Percentiles rank a stretch among this genome's conserved stretches.
phyloP scores from a whole-genome alignment of 2,329 filamentous ascomycete genomes.

The Aureobasidium subglaciale region DNA sequence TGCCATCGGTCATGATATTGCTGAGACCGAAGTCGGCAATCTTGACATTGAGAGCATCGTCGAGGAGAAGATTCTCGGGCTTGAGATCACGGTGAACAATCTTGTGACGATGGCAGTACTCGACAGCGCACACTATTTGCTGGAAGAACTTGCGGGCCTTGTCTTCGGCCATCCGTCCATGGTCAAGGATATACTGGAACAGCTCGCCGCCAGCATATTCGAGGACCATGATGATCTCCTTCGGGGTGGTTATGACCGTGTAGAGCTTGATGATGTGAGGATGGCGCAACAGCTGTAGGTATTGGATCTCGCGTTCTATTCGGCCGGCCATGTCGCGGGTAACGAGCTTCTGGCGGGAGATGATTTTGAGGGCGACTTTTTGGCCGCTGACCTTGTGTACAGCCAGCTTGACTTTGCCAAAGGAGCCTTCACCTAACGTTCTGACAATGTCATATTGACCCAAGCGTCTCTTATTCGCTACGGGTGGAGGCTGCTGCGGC shows the following conservation, averaged over 20 bases:
- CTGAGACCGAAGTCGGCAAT: slow-evolving; percentile 98
- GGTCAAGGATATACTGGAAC: slow-evolving; percentile 95
- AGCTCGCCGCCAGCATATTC: slow-evolving; percentile 95
- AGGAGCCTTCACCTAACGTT: slow-evolving; percentile 92
- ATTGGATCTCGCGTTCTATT: slow-evolving; percentile 97
- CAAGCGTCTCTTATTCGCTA: slow-evolving; percentile 56
- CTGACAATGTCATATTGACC: slow-evolving; percentile 86
- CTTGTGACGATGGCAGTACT: slow-evolving; percentile 98
- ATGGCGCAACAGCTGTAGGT: slow-evolving; percentile 88
- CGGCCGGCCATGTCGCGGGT: slow-evolving; percentile 96
- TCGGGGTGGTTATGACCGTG: slow-evolving; percentile 90
- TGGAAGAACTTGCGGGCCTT: slow-evolving; percentile 98
- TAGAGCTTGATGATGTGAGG: slow-evolving; percentile 99
- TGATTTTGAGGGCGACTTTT: slow-evolving; percentile 96
- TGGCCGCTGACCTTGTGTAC: slow-evolving; percentile 87
- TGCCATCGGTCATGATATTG: slow-evolving; percentile 99
- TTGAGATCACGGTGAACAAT: slow-evolving; percentile 97
- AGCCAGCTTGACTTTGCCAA: slow-evolving; percentile 97
- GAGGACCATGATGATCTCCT: slow-evolving; percentile 97
- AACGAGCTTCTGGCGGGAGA: slow-evolving; percentile 89
- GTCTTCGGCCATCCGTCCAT: slow-evolving; percentile 83
- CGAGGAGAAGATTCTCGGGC: slow-evolving; percentile 90
- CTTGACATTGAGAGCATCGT: slow-evolving; percentile 95
- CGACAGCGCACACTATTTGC: slow-evolving; percentile 96
- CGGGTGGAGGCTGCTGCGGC: slow-evolving; percentile 9